Evolutionary conservation across 371 early-diverging fungal species (phyloP), one percentile per base, ranked within the genome.

Genomic region (Nematocida minor): DNA sequence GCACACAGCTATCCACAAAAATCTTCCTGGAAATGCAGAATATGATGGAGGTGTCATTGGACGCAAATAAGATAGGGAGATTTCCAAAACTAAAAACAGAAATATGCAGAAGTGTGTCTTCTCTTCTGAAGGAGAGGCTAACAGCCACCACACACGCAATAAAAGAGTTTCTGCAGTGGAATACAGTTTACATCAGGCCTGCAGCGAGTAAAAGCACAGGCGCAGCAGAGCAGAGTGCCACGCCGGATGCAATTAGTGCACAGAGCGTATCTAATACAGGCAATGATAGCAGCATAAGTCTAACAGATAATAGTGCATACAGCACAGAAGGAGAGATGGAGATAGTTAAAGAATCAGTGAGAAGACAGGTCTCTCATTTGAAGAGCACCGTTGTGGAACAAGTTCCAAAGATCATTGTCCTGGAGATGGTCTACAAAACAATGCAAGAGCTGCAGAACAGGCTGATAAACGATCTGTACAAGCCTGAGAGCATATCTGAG

Each of bases 331-430:
- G 93, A 87, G 96, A 96, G 80, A 94, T 93, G 0, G 95, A 94
- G 84, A 94, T 95, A 42, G 95, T 96, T 83, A 96, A 95, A 85
- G 88, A 95, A 46, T 88, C 95, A 77, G 91, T 97, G 60, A 88
- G 89, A 70, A 93, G 93, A 2, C 96, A 98, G 86, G 95, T 90
- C 84, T 91, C 91, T 81, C 94, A 96, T 84, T 93, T 95, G 62
- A 96, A 96, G 87, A 90, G 94, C 63, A 96, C 94, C 2, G 89
- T 94, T 69, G 88, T 93, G 49, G 97, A 97, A 83, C 91, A 95
- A 87, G 92, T 97, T 0, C 98, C 98, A 53, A 97, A 97, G 83
- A 93, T 97, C 4, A 91, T 96, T 78, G 95, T 96, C 94, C 87
- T 92, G 34, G 94, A 95, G 84, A 87, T 97, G 40, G 96, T 97